Conservation (phyloP, 2,329 filamentous ascomycete species). For the Pleurostoma richardsiae region DNA sequence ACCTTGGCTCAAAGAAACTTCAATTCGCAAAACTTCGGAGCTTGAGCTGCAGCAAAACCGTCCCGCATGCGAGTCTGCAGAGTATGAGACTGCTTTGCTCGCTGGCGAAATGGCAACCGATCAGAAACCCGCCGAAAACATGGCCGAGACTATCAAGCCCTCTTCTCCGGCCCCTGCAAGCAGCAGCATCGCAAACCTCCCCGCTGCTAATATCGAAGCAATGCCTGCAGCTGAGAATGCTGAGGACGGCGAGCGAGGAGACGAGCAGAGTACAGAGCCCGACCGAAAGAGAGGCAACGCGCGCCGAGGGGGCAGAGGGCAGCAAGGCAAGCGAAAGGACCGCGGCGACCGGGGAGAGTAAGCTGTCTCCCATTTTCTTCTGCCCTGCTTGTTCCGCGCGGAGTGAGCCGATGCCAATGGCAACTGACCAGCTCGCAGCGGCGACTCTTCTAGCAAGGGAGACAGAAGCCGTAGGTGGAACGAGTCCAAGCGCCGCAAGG, state of each 20-base stretch:
- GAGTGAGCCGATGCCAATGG: neutral
- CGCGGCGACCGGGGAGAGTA: neutral
- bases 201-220: no score
- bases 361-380: neutral
- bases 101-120: no score
- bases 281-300: neutral
- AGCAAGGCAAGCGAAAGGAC: neutral
- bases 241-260: neutral
- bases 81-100: no score
- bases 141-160: no score
- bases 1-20: no score
- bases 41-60: no score
- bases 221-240: no score
- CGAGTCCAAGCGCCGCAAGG: conserved; percentile 2
- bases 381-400: neutral
- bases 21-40: no score
- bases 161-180: no score
- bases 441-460: neutral
- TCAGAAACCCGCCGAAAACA: no score
- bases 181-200: no score
- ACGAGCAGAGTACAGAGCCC: neutral
- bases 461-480: neutral
- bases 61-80: no score
- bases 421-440: neutral
- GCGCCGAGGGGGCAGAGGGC: neutral